Percentiles rank a stretch among this genome's conserved stretches.
Evolutionary conservation across 768 basidiomycete species (phyloP).

Genomic region (Leccinum uliginosum): DNA sequence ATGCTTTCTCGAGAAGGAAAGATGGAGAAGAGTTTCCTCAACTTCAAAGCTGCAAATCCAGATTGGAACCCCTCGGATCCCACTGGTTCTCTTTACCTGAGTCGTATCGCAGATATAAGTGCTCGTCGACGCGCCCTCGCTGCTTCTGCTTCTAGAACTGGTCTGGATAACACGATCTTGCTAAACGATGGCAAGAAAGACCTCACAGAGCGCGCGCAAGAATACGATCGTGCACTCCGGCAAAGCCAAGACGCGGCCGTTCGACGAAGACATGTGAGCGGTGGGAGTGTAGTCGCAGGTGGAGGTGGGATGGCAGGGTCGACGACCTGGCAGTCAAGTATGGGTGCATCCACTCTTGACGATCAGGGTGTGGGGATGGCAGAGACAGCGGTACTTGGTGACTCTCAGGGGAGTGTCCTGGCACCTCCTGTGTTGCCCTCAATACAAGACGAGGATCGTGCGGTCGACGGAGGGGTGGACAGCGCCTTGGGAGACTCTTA

Average conservation of each 20-base stretch:
- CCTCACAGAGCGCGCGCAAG: conserved; percentile 54
- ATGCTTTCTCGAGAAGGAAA: conserved; percentile 90
- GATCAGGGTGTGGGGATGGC: conserved; percentile 46
- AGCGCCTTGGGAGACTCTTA: conserved; percentile 66
- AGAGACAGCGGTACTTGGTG: conserved; percentile 69
- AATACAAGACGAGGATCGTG: conserved; percentile 46
- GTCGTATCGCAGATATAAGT: conserved; percentile 70
- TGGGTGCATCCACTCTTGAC: conserved; percentile 42
- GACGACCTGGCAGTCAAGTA: conserved; percentile 39
- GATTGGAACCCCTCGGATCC: conserved; percentile 95
- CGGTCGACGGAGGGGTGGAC: conserved; percentile 51
- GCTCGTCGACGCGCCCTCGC: conserved; percentile 37
- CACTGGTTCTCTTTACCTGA: conserved; percentile 85
- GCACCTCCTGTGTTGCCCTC: conserved; percentile 8
- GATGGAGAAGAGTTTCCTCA: conserved; percentile 98
- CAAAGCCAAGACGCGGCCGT: conserved; percentile 60
- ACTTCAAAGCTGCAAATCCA: conserved; percentile 94
- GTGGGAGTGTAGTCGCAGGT: conserved; percentile 29
- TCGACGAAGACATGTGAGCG: conserved; percentile 35
- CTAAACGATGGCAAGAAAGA: conserved; percentile 33
- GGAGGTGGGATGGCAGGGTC: conserved; percentile 49
- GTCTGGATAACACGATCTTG: conserved; percentile 25
- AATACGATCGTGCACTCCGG: conserved; percentile 70
- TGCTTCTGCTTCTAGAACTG: conserved; percentile 25
- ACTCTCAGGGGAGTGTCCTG: conserved; percentile 60